These are phyloP conservation scores for Starmerella stellata DNA, from an alignment of 805 yeast genomes.

Conservation along the genomic window DNA sequence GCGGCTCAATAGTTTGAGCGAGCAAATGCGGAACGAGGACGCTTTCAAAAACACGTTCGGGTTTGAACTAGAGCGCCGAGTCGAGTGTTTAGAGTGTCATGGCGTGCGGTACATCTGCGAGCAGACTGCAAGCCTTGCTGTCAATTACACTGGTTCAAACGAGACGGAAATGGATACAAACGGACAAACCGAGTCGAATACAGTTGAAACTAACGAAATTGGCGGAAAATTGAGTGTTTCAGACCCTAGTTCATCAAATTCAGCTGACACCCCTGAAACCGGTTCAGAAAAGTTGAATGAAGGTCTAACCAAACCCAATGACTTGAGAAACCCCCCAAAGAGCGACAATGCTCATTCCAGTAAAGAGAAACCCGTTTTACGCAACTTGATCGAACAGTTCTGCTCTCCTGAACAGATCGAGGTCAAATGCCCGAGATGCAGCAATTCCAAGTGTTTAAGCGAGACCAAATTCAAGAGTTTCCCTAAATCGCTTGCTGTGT, in stretches of 20 bases:
- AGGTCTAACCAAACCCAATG: too few relatives aligned
- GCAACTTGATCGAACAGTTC: conserved; percentile 34
- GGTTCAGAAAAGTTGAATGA: too few relatives aligned
- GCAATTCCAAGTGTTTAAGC: conserved; percentile 21
- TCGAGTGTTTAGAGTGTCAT: conserved; percentile 40
- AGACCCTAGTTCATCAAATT: too few relatives aligned
- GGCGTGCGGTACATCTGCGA: conserved; percentile 42
- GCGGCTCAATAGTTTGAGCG: conserved; percentile 15
- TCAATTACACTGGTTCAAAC: conserved; percentile 24
- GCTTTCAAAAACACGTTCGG: conserved; percentile 40
- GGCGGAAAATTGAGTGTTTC: too few relatives aligned
- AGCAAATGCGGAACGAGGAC: conserved; percentile 32
- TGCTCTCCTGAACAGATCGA: conserved; percentile 38
- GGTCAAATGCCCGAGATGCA: conserved; percentile 33
- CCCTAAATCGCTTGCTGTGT: conserved; percentile 55
- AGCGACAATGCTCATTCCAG: too few relatives aligned
- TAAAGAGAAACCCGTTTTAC: too few relatives aligned
- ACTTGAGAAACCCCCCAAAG: too few relatives aligned
- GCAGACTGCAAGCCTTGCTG: conserved; percentile 42
- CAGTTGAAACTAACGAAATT: too few relatives aligned
- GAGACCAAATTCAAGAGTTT: conserved; percentile 33
- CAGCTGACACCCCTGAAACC: neutral
- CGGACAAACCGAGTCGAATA: too few relatives aligned
- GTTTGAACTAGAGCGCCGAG: conserved; percentile 45
- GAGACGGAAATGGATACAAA: too few relatives aligned